Evolutionary conservation across 805 yeast genomes (phyloP).

Genomic region (Jamesozyma hellenica): DNA sequence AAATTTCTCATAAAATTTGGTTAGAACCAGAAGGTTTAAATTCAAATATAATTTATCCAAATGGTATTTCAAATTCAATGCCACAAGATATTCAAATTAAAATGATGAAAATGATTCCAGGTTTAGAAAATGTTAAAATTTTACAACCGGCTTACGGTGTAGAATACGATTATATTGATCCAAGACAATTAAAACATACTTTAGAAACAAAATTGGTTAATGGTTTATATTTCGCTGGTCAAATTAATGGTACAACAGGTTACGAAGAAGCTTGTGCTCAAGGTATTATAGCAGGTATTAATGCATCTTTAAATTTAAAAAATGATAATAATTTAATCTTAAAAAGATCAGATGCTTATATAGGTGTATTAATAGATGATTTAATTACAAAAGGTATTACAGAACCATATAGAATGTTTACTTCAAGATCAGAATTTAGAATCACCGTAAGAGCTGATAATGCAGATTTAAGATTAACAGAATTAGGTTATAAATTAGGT

Average conservation of each 20-base stretch:
- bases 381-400: conserved; percentile 89
- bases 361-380: conserved; percentile 91
- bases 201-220: conserved; percentile 70
- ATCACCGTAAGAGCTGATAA: conserved; percentile 86
- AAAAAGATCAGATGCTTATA: conserved; percentile 73
- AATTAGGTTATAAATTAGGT: conserved; percentile 54
- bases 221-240: conserved; percentile 89
- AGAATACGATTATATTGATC: conserved; percentile 93
- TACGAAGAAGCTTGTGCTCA: conserved; percentile 98
- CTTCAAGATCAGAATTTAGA: conserved; percentile 90
- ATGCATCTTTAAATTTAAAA: conserved; percentile 61
- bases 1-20: conserved; percentile 76
- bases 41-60: conserved; percentile 83
- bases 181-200: conserved; percentile 69
- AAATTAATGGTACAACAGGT: conserved; percentile 97
- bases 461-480: conserved; percentile 80
- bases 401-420: conserved; percentile 97
- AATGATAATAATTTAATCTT: conserved; percentile 36
- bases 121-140: conserved; percentile 81
- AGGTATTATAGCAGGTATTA: conserved; percentile 90
- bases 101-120: conserved; percentile 70
- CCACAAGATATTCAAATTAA: conserved; percentile 82
- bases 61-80: conserved; percentile 93
- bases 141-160: conserved; percentile 98
- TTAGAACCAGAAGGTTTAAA: conserved; percentile 92